These are phyloP conservation scores for Lepraria neglecta DNA, from an alignment of 495 filamentous ascomycete species.

Conservation along the genomic window DNA sequence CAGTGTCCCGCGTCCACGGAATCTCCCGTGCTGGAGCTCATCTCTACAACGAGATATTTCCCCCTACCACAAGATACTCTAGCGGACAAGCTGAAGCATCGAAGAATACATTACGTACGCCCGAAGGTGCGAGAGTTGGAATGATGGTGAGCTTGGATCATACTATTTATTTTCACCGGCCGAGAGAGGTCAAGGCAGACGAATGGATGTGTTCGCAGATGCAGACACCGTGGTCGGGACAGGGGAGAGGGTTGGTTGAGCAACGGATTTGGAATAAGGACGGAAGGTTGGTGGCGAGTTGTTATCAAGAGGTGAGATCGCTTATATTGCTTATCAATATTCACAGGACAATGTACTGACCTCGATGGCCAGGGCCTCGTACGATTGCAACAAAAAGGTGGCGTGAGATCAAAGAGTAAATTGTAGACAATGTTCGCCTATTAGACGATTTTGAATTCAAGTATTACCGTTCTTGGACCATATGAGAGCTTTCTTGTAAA, in stretches of 20 bases:
- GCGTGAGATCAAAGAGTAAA: slow-evolving; percentile 19
- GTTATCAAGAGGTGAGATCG: slow-evolving; percentile 63
- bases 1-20: slow-evolving; percentile 68
- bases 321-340: neutral
- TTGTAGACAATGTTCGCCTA: slow-evolving; percentile 11
- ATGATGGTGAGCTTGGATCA: slow-evolving; percentile 98
- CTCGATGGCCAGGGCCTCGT: slow-evolving; percentile 42
- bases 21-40: slow-evolving; percentile 53
- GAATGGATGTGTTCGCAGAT: slow-evolving; percentile 94
- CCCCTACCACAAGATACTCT: neutral
- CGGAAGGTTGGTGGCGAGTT: slow-evolving; percentile 76
- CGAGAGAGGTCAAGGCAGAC: slow-evolving; percentile 70
- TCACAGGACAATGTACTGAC: neutral
- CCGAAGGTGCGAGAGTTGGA: slow-evolving; percentile 52
- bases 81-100: neutral
- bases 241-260: slow-evolving; percentile 77
- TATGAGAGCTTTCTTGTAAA: neutral
- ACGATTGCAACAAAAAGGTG: slow-evolving; percentile 40
- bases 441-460: neutral
- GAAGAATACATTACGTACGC: slow-evolving; percentile 14
- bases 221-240: slow-evolving; percentile 88
- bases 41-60: slow-evolving; percentile 7
- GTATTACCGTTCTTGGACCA: neutral
- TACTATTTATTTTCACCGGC: slow-evolving; percentile 91
- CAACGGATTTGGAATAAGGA: slow-evolving; percentile 84